Percentiles rank a stretch among this genome's conserved stretches.
These are phyloP conservation scores for Astragalus membranaceus DNA, from an alignment of 306 rosid species.

Conservation along the genomic window DNA sequence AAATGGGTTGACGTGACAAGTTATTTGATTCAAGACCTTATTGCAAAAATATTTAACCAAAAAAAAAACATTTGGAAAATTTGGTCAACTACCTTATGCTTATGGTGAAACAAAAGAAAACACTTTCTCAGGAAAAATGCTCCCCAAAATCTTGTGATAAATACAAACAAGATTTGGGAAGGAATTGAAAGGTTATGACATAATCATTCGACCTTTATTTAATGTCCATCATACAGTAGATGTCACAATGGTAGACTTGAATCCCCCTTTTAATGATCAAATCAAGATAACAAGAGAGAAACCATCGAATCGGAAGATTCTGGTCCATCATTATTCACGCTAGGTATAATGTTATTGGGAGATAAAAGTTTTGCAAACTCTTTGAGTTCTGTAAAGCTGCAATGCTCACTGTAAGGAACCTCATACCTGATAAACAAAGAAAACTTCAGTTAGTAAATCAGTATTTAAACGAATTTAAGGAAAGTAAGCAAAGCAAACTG, in stretches of 20 bases:
- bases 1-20: too few species aligned
- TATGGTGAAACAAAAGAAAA: background rate
- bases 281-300: conserved; percentile 60
- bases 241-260: background rate
- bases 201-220: background rate
- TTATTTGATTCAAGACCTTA: too few species aligned
- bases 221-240: background rate
- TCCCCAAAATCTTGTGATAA: too few species aligned
- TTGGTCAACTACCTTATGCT: background rate
- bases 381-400: conserved; percentile 81
- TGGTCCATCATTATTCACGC: conserved; percentile 79
- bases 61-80: too few species aligned
- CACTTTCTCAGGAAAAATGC: background rate
- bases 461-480: background rate
- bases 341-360: conserved; percentile 73
- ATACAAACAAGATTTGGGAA: too few species aligned
- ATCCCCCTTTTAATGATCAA: conserved; percentile 1
- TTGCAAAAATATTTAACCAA: too few species aligned
- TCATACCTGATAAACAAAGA: conserved; percentile 54
- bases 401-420: conserved; percentile 92
- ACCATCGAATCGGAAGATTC: conserved; percentile 74
- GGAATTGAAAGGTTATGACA: background rate
- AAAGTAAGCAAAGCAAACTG: background rate
- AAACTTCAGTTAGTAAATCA: background rate
- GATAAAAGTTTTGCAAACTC: conserved; percentile 73